phyloP scores from a whole-genome alignment of 768 basidiomycete genomes.

The Termitomyces sp. region DNA sequence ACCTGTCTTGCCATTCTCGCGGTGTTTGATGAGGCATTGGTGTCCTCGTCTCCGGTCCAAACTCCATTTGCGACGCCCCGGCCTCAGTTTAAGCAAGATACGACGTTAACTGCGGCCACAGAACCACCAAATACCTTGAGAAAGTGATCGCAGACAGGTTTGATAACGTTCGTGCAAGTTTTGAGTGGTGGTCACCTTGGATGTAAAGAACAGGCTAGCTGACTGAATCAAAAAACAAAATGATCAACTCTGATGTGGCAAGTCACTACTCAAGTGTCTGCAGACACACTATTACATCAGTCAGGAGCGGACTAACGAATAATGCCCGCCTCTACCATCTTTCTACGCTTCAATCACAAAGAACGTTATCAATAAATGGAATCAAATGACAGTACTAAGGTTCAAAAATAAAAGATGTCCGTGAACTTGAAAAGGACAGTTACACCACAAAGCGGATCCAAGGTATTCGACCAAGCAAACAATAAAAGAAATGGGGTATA shows the following conservation, averaged over 20 bases:
- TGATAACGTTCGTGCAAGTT: conserved; percentile 1
- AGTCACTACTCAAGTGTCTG: conserved; percentile 8
- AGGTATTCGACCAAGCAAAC: conserved; percentile 21
- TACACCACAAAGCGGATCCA: conserved; percentile 30
- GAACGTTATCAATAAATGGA: conserved; percentile 6
- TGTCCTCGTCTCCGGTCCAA: conserved; percentile 33
- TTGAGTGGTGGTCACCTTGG: conserved; percentile 14
- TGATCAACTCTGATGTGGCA: conserved; percentile 20
- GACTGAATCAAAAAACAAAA: conserved; percentile 19
- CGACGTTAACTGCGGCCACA: conserved; percentile 1
- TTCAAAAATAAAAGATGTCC: conserved; percentile 19
- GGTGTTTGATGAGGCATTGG: conserved; percentile 25
- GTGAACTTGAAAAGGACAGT: conserved; percentile 24
- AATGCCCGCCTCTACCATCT: conserved; percentile 9
- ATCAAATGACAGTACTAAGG: conserved; percentile 6
- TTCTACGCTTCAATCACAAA: not conserved
- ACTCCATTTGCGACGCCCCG: conserved; percentile 29
- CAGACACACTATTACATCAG: not conserved
- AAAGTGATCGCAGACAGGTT: not conserved
- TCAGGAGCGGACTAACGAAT: not conserved
- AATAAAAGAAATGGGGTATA: conserved; percentile 23
- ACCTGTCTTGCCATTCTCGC: conserved; percentile 34
- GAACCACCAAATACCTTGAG: conserved; percentile 1
- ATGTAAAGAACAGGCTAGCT: conserved; percentile 12
- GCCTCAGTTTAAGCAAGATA: not conserved